Percentiles rank a stretch among this genome's conserved stretches.
Evolutionary conservation across 2,329 filamentous ascomycete genomes (phyloP).

Genomic region (Cucurbitaria berberidis): DNA sequence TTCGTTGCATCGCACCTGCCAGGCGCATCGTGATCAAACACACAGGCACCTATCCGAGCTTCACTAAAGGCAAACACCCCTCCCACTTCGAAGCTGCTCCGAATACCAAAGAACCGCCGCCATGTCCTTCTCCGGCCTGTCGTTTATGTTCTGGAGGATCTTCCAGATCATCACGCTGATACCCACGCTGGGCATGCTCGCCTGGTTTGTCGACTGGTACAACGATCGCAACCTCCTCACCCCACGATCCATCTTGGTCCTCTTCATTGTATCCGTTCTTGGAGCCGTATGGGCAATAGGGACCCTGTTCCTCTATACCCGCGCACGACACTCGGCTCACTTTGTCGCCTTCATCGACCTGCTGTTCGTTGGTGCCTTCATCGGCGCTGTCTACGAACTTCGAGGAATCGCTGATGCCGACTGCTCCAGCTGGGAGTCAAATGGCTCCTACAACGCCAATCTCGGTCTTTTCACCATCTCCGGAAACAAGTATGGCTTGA

Average conservation of each 20-base stretch:
- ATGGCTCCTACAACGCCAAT: constrained; percentile 59
- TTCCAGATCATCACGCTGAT: constrained; percentile 67
- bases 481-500: constrained; percentile 57
- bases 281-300: constrained; percentile 66
- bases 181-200: constrained; percentile 65
- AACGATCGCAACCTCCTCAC: constrained; percentile 63
- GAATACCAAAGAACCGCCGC: constrained; percentile 18
- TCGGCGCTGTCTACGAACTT: constrained; percentile 65
- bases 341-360: constrained; percentile 69
- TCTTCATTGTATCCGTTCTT: constrained; percentile 69
- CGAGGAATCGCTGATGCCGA: constrained; percentile 65
- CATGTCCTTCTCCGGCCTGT: constrained; percentile 60
- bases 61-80: constrained; percentile 14
- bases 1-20: constrained; percentile 13
- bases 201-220: constrained; percentile 68
- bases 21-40: constrained; percentile 9
- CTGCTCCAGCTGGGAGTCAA: constrained; percentile 66
- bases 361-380: constrained; percentile 67
- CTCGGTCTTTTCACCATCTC: constrained; percentile 68
- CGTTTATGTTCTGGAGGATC: constrained; percentile 68
- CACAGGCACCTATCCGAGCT: constrained; percentile 5
- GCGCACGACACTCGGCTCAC: constrained; percentile 63
- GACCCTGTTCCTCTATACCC: constrained; percentile 65
- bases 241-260: constrained; percentile 65
- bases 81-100: constrained; percentile 4